Evolutionary conservation across 2,329 filamentous ascomycete genomes (phyloP), one percentile per base, ranked within the genome.

Genomic region (Claviceps sp.): DNA sequence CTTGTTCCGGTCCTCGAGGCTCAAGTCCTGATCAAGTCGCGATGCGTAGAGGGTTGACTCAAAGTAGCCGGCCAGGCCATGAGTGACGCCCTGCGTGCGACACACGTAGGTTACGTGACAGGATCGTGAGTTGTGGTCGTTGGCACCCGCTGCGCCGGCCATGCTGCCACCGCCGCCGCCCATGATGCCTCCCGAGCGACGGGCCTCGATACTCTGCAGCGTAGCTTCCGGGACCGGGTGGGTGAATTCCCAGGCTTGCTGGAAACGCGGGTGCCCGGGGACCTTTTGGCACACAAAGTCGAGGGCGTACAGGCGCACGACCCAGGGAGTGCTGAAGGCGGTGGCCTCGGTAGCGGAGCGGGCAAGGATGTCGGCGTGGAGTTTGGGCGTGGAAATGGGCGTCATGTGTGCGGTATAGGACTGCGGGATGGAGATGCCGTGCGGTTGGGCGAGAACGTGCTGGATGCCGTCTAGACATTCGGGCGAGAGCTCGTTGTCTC

Each of bases 391-490:
- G 0, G 90, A 80, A 58, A 98, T 88, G 1, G 94, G 93, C n/a
- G 87, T 90, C 54, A 96, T 72, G 65, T 96, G 89, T 3, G 93
- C 91, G 1, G 89, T 95, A 71, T 98, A 98, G 34, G 87, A 93
- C 57, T 83, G 79, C 1, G 93, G 93, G 57, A 98, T 97, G 1
- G 89, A 96, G 60, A 98, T 91, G 38, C 93, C 94, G 61, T 91
- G 80, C 1, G 77, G 75, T 0, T 85, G 73, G 11, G 79, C 73
- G n/a, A 98, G 72, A 44, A 97, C 86, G 61, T 91, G 85, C 64
- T 96, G 91, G 48, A 97, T 90, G 45, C 93, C 93, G 65, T 98
- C 93, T 11, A 98, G 76, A 62, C 93, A 98, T 70, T 98, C 93
- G 0, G 93, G 93, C 0, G 89, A 95, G 9, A 98, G 79, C 68